phyloP scores from a whole-genome alignment of 352 stramenopile genomes.

The Pythium plurisporium region DNA sequence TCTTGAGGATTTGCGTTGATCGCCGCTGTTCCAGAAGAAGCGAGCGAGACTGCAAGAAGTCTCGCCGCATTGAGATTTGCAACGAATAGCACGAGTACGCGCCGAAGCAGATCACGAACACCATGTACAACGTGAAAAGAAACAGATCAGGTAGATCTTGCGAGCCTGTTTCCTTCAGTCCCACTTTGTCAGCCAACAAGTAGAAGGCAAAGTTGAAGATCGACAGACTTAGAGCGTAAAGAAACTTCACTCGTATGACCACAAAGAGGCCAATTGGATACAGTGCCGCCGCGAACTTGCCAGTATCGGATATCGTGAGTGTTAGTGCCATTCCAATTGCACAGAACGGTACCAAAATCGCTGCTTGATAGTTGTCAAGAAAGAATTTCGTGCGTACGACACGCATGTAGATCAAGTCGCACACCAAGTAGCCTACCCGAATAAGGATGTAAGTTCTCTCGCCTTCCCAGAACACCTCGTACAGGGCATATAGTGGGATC shows the following conservation, averaged over 20 bases:
- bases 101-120: constrained; percentile 71
- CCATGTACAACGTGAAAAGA: constrained; percentile 69
- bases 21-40: constrained; percentile 72
- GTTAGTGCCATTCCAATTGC: constrained; percentile 73
- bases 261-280: constrained; percentile 80
- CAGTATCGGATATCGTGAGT: constrained; percentile 77
- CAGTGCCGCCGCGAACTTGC: constrained; percentile 75
- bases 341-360: constrained; percentile 67
- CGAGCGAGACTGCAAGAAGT: constrained; percentile 79
- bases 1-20: constrained; percentile 82
- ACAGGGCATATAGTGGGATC: constrained; percentile 66
- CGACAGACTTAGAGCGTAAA: constrained; percentile 68
- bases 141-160: constrained; percentile 43
- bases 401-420: constrained; percentile 67
- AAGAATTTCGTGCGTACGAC: constrained; percentile 66
- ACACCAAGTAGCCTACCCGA: constrained; percentile 61
- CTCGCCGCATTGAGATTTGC: constrained; percentile 75
- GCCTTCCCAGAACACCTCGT: constrained; percentile 61
- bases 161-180: constrained; percentile 29
- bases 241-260: constrained; percentile 81
- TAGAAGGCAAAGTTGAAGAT: constrained; percentile 83
- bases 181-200: constrained; percentile 51
- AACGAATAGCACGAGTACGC: constrained; percentile 78
- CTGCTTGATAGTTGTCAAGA: constrained; percentile 66
- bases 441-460: constrained; percentile 66